Conservation (phyloP, 2,329 filamentous ascomycete genomes). For the Colletotrichum karsti region DNA sequence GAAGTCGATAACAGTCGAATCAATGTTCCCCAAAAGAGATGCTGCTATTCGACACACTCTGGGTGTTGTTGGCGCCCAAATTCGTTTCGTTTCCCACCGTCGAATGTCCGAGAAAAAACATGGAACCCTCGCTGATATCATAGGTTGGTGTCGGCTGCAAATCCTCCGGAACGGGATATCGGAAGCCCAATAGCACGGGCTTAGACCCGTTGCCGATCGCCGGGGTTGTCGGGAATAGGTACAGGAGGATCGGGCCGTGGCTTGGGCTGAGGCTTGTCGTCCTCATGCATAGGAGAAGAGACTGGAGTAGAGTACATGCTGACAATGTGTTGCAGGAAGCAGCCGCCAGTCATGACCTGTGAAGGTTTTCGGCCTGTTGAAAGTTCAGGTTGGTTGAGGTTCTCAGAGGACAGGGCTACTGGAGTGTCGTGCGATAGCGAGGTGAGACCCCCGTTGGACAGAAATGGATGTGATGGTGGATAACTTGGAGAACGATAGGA, state of each 20-base stretch:
- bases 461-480: background rate
- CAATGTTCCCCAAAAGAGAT: too few relatives aligned
- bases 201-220: conserved; percentile 27
- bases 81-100: too few relatives aligned
- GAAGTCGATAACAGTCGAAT: too few relatives aligned
- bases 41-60: too few relatives aligned
- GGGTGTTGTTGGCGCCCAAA: too few relatives aligned
- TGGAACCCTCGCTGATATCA: too few relatives aligned
- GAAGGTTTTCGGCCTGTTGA: background rate
- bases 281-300: conserved; percentile 5
- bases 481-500: background rate
- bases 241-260: conserved; percentile 40
- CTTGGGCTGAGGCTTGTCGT: conserved; percentile 37
- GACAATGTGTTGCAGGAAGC: background rate
- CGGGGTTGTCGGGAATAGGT: conserved; percentile 36
- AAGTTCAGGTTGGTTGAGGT: background rate
- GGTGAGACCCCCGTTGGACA: background rate
- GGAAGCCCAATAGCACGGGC: background rate
- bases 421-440: background rate
- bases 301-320: background rate
- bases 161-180: too few relatives aligned
- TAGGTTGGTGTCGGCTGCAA: too few relatives aligned
- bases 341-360: background rate
- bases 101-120: too few relatives aligned
- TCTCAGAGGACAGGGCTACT: background rate